Evolutionary conservation across 2,329 filamentous ascomycete genomes (phyloP).

Genomic region (Colletotrichum liaoningense): DNA sequence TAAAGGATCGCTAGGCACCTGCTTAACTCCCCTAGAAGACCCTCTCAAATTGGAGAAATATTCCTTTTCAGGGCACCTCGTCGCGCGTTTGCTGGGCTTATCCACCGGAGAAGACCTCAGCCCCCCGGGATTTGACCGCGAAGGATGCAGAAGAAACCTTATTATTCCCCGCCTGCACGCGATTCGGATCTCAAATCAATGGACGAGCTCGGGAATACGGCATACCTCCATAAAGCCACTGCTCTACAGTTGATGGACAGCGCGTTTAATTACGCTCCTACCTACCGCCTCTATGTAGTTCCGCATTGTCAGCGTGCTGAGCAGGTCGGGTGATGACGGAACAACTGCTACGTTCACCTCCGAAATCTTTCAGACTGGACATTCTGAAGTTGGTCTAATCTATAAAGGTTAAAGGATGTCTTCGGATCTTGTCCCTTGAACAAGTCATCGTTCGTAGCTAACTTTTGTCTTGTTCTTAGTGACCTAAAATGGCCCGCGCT

Average conservation of each 20-base stretch:
- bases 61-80: neutral
- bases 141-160: neutral
- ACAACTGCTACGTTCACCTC: too few relatives aligned
- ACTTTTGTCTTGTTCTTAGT: too few relatives aligned
- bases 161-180: too few relatives aligned
- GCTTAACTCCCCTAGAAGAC: neutral
- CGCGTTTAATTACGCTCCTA: neutral
- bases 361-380: too few relatives aligned
- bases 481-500: too few relatives aligned
- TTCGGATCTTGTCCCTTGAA: too few relatives aligned
- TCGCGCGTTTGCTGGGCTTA: neutral
- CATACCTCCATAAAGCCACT: neutral
- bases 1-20: neutral
- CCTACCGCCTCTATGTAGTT: too few relatives aligned
- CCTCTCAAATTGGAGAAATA: neutral
- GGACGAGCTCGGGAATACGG: neutral
- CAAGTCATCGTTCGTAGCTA: too few relatives aligned
- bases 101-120: neutral
- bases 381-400: too few relatives aligned
- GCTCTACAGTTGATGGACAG: neutral
- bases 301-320: too few relatives aligned
- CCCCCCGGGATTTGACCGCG: neutral
- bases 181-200: neutral
- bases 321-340: too few relatives aligned
- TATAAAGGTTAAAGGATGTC: too few relatives aligned